Conservation (phyloP, 805 yeast genomes). For the Torulaspora indica region DNA sequence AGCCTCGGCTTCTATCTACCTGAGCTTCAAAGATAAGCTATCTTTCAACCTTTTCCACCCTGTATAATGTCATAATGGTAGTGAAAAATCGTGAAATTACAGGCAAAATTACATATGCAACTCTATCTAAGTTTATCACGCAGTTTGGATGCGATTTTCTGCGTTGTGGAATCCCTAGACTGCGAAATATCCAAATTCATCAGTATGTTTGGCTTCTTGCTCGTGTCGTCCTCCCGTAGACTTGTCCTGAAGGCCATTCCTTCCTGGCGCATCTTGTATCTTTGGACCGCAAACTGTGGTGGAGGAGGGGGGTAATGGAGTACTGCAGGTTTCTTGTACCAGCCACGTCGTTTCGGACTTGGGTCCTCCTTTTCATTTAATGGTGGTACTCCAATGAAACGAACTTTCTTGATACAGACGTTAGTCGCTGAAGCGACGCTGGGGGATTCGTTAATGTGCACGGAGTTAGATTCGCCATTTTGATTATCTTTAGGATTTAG, state of each 20-base stretch:
- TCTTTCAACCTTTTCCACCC: neutral
- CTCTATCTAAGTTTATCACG: slow-evolving; percentile 25
- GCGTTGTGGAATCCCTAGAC: slow-evolving; percentile 18
- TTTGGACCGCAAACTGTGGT: slow-evolving; percentile 17
- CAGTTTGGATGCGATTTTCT: slow-evolving; percentile 23
- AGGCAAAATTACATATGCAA: slow-evolving; percentile 2
- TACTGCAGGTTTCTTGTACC: slow-evolving; percentile 37
- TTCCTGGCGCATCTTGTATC: slow-evolving; percentile 29
- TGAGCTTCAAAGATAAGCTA: neutral
- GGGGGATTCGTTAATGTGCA: no score
- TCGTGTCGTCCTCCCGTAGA: slow-evolving; percentile 23
- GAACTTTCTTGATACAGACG: slow-evolving; percentile 27
- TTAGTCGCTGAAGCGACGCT: neutral
- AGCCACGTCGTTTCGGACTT: slow-evolving; percentile 34
- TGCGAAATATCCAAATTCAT: slow-evolving; percentile 9
- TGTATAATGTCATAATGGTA: neutral
- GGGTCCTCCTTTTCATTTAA: slow-evolving; percentile 31
- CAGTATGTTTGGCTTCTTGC: slow-evolving; percentile 7
- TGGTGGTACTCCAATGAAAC: slow-evolving; percentile 37
- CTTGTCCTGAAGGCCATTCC: slow-evolving; percentile 35
- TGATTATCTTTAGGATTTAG: neutral
- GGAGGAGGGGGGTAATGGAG: slow-evolving; percentile 35
- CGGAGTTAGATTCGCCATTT: neutral
- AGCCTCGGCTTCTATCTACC: neutral
- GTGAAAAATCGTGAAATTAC: neutral